Evolutionary conservation across 1,284 basidiomycete species (phyloP), one percentile per base, ranked within the genome.

Genomic region (Ceratobasidium sp.): DNA sequence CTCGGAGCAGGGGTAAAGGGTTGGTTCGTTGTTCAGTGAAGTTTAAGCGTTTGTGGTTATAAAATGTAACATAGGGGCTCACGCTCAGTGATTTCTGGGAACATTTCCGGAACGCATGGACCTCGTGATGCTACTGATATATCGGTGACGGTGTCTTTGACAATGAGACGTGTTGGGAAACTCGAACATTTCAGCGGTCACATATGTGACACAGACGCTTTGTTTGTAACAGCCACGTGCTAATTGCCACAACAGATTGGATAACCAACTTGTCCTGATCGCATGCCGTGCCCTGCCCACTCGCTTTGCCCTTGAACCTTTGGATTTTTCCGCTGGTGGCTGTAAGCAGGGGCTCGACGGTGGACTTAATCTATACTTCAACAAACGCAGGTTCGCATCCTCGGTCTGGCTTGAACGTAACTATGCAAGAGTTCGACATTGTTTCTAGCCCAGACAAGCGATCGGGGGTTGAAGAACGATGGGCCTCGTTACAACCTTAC

Each of bases 401-500:
- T 29, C 45, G 45, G 57, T 32, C 57, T 45, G 57, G 45, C 12
- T 43, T 43, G 31, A 27, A 10, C 40, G 40, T 42, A 15, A 38
- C 40, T n/a, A 27, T 45, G 4, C 45, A 31, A 12, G 17, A 43
- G 43, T 43, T 62, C 20, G 43, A 31, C n/a, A 49, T 62, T 45
- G 45, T 8, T 20, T 62, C 58, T 31, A 43, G 58, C 25, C 60
- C 60, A 10, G 47, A 65, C 12, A 38, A 65, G 49, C 35, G 47
- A 32, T 52, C 60, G 22, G 20, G n/a, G 27, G 43, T 49, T 13
- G 60, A 65, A 27, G 43, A 52, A 25, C 47, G 60, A 40, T 65
- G 60, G 60, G 60, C 53, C 5, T 54, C 62, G n/a, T 67, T 53
- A 20, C 62, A 67, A 27, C 62, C 62, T n/a, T 67, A 67, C 50